phyloP scores from a whole-genome alignment of 345 rosid genomes.

The Eucalyptus dawsonii region DNA sequence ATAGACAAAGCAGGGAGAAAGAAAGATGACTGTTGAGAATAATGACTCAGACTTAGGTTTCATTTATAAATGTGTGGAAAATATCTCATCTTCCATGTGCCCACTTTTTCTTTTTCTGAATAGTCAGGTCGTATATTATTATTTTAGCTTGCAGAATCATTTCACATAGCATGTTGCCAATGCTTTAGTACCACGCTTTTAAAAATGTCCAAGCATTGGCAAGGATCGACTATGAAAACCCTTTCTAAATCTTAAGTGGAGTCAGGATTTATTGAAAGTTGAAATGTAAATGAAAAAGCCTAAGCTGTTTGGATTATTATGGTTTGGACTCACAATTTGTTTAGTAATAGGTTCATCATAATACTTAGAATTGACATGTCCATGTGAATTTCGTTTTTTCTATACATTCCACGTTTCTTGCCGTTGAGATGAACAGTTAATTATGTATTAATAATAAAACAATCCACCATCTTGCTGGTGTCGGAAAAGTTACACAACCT shows the following conservation, averaged over 20 bases:
- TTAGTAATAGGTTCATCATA: not conserved
- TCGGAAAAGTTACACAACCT: not conserved
- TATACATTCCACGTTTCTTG: not conserved
- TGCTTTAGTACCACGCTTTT: not conserved
- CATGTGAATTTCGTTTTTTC: not conserved
- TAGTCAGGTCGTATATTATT: not conserved
- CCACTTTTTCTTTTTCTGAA: not conserved
- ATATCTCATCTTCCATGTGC: not conserved
- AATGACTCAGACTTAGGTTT: not conserved
- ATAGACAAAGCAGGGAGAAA: not conserved
- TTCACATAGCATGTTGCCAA: not conserved
- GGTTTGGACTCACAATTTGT: not conserved
- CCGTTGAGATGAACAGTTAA: not conserved
- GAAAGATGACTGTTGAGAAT: not conserved
- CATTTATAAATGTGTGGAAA: not conserved
- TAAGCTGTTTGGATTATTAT: not conserved
- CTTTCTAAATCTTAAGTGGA: not conserved
- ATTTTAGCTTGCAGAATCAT: not conserved
- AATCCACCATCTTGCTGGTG: rapidly evolving
- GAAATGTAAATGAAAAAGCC: not conserved
- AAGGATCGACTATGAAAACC: not conserved
- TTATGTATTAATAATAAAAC: not conserved
- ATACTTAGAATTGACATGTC: not conserved
- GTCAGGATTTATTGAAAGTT: not conserved
- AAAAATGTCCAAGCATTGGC: not conserved